These are phyloP conservation scores for Candida quercuum DNA, from an alignment of 805 yeast species.

Conservation along the genomic window DNA sequence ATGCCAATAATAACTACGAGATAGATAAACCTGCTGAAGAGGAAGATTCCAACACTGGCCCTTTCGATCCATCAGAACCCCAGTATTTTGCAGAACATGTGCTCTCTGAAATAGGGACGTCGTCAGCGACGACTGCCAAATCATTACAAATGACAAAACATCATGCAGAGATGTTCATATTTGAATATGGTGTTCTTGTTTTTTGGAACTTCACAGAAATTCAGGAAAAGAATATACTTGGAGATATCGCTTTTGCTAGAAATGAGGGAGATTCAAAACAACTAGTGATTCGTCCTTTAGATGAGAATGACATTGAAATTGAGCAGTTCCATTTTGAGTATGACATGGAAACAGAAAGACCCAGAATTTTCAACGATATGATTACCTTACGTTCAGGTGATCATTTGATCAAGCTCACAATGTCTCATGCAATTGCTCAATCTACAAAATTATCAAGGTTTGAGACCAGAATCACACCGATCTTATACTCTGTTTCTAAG, in stretches of 20 bases:
- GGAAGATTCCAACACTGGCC: constrained; percentile 32
- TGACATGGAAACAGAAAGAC: constrained; percentile 54
- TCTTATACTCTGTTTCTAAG: constrained; percentile 78
- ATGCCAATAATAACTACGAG: constrained; percentile 39
- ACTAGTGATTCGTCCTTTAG: constrained; percentile 65
- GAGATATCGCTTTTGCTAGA: constrained; percentile 65
- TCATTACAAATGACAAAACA: constrained; percentile 23
- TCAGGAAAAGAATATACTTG: constrained; percentile 89
- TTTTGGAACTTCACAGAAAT: constrained; percentile 94
- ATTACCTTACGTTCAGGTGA: constrained; percentile 87
- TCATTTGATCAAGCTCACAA: constrained; percentile 84
- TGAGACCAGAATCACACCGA: constrained; percentile 85
- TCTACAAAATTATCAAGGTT: constrained; percentile 87
- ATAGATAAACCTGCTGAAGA: constrained; percentile 26
- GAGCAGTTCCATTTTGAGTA: constrained; percentile 58
- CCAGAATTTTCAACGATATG: constrained; percentile 88
- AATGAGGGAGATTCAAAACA: constrained; percentile 39
- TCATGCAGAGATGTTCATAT: constrained; percentile 84
- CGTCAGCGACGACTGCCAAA: constrained; percentile 12
- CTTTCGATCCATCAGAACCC: constrained; percentile 92
- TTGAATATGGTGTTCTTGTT: constrained; percentile 93
- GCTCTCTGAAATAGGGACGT: constrained; percentile 7
- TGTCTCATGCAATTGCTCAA: constrained; percentile 96
- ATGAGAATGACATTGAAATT: constrained; percentile 87
- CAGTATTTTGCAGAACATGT: constrained; percentile 65